Percentiles rank a stretch among this genome's conserved stretches.
phyloP scores from a whole-genome alignment of 805 yeast genomes.

The Nakazawaea siamensis region DNA sequence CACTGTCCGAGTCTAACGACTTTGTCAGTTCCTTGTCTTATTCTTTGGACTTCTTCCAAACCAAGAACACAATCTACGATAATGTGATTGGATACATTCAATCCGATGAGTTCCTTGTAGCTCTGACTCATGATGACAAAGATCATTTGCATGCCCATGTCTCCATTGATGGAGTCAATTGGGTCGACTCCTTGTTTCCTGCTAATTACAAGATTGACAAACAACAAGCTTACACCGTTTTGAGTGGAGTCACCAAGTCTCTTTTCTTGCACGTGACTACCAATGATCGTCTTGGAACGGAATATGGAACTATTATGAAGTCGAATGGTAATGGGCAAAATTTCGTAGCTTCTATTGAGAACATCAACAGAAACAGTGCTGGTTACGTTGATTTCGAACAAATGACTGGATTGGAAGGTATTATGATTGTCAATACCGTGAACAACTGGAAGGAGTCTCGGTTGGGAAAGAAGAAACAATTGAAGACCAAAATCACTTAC shows the following conservation, averaged over 20 bases:
- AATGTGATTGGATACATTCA: constrained; percentile 63
- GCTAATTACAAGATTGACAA: constrained; percentile 45
- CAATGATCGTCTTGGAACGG: constrained; percentile 37
- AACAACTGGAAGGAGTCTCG: constrained; percentile 38
- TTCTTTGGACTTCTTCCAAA: constrained; percentile 41
- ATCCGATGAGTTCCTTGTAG: constrained; percentile 61
- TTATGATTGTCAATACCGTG: constrained; percentile 65
- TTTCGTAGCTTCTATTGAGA: constrained; percentile 55
- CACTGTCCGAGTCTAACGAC: constrained; percentile 26
- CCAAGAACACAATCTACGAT: constrained; percentile 34
- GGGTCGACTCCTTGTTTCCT: constrained; percentile 76
- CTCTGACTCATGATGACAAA: constrained; percentile 47
- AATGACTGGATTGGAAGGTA: constrained; percentile 79
- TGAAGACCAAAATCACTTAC: constrained; percentile 68
- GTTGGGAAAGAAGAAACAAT: constrained; percentile 38
- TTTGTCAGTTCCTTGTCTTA: constrained; percentile 29
- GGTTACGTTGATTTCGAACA: constrained; percentile 89
- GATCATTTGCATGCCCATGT: constrained; percentile 57
- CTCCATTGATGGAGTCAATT: constrained; percentile 62
- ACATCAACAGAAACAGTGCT: constrained; percentile 59
- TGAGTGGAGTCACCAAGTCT: constrained; percentile 61
- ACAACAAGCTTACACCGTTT: constrained; percentile 64
- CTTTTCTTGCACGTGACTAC: constrained; percentile 78
- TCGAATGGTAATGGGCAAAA: constrained; percentile 86
- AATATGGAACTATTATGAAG: constrained; percentile 71